These are phyloP conservation scores for Aspergillus steynii DNA, from an alignment of 495 filamentous ascomycete species.

Conservation along the genomic window DNA sequence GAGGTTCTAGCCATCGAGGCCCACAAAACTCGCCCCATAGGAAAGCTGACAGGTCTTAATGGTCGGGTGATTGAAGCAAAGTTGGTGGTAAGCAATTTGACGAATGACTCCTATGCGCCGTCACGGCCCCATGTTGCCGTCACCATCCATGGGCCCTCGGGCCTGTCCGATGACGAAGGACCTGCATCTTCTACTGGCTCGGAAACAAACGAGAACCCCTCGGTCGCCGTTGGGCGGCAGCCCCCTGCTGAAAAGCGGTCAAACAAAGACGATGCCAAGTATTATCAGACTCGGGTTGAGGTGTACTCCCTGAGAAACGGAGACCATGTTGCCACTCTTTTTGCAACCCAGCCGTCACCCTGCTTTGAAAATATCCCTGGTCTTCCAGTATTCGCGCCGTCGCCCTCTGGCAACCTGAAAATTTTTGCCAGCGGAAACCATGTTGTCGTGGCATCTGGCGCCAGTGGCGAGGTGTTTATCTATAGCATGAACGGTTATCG, in stretches of 20 bases:
- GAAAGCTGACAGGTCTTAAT: slow-evolving; percentile 69
- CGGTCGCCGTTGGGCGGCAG: slow-evolving; percentile 26
- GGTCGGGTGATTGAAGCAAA: slow-evolving; percentile 83
- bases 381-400: slow-evolving; percentile 50
- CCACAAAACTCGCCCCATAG: slow-evolving; percentile 62
- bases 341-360: slow-evolving; percentile 54
- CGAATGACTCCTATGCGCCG: slow-evolving; percentile 38
- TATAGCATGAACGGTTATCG: slow-evolving; percentile 68
- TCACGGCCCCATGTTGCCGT: slow-evolving; percentile 69
- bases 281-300: slow-evolving; percentile 83
- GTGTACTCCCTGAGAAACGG: slow-evolving; percentile 76
- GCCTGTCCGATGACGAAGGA: slow-evolving; percentile 40
- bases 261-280: slow-evolving; percentile 42
- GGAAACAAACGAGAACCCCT: slow-evolving; percentile 38
- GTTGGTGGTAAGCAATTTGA: slow-evolving; percentile 61
- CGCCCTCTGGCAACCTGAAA: slow-evolving; percentile 68
- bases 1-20: slow-evolving; percentile 71
- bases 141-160: slow-evolving; percentile 70
- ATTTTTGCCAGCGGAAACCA: slow-evolving; percentile 67
- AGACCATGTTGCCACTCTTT: slow-evolving; percentile 65
- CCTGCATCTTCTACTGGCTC: slow-evolving; percentile 37
- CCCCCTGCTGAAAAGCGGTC: slow-evolving; percentile 27
- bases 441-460: slow-evolving; percentile 72
- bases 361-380: slow-evolving; percentile 44
- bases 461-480: slow-evolving; percentile 82